These are phyloP conservation scores for Malassezia yamatoensis DNA, from an alignment of 1,284 basidiomycete species.

Conservation along the genomic window DNA sequence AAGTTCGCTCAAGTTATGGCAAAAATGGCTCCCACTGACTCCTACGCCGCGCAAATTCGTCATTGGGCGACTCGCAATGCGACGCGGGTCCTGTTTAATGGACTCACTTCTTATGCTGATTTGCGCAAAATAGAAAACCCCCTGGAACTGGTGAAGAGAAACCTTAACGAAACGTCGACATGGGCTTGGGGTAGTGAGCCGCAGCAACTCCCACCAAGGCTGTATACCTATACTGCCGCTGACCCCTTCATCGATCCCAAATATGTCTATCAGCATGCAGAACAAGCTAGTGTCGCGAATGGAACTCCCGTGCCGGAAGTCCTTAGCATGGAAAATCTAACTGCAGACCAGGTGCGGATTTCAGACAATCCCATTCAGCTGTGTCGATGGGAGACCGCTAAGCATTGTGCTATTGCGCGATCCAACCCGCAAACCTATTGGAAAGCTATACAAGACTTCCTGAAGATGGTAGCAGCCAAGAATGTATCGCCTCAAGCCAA, in stretches of 20 bases:
- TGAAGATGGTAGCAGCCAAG: not conserved
- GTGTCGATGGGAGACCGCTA: not conserved
- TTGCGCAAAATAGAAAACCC: not conserved
- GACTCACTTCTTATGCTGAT: not conserved
- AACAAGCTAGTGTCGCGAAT: not conserved
- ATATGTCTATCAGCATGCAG: conserved; percentile 1
- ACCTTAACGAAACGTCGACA: not conserved
- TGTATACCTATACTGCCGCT: conserved; percentile 1
- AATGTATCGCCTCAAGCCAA: not conserved
- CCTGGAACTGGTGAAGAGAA: not conserved
- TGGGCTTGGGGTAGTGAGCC: not conserved
- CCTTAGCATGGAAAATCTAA: not conserved
- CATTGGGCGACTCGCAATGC: not conserved
- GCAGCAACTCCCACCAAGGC: conserved; percentile 3
- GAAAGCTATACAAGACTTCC: conserved; percentile 3
- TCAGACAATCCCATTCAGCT: not conserved
- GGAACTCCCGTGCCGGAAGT: not conserved
- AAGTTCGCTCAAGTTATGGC: not conserved
- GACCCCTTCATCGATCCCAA: conserved; percentile 7
- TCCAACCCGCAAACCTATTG: conserved; percentile 1
- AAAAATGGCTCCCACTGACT: not conserved
- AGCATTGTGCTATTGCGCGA: conserved; percentile 9
- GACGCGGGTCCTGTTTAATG: not conserved
- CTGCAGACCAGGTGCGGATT: not conserved
- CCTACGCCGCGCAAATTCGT: not conserved